Base-by-base conservation (phyloP, 176 grass and related monocot species). In the Oryza nivara region DNA sequence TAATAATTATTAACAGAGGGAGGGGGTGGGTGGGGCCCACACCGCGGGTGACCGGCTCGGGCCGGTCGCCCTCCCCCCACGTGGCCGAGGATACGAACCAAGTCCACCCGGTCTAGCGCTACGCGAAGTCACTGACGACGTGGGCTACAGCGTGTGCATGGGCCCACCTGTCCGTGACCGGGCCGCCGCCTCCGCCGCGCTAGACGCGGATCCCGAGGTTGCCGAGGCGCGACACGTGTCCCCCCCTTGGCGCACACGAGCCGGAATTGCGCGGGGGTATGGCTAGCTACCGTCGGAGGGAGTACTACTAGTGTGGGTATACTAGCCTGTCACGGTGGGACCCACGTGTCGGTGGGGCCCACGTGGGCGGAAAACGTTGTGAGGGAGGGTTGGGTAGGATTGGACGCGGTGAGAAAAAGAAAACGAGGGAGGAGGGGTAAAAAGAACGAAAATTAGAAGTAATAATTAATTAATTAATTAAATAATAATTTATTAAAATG, bases 41-140 rank as follows among this genome's bases (percentile, higher is more conserved):
- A 30, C 38, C 68, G 70, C 36, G 51, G 75, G 70, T 81, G 34
- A 82, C 72, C 72, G 70, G 76, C 30, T 68, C 40, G 49, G 2
- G 34, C 49, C 48, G 74, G 74, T 83, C 38, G 88, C 58, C 16
- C 69, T 7, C 47, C 41, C 4, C 73, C 84, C 84, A 83, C 84
- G 84, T 86, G 79, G 78, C 85, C 25, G 49, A 75, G 26, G 3
- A 32, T 32, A 32, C 65, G 71, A 63, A 41, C 11, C 22, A 12
- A 3, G 15, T 38, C 13, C 52, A 40, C 70, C 2, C 0, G 4
- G 3, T 0, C 4, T 0, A 0, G 1, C 0, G 0, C 0, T 8
- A 1, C 13, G 0, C 9, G 0, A 0, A 0, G 3, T 2, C 48
- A 34, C 88, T 87, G 80, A 83, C 61, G 13, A 0, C 0, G 0